Conservation (phyloP, 805 yeast species). For the Pichia gijzeniarum region DNA sequence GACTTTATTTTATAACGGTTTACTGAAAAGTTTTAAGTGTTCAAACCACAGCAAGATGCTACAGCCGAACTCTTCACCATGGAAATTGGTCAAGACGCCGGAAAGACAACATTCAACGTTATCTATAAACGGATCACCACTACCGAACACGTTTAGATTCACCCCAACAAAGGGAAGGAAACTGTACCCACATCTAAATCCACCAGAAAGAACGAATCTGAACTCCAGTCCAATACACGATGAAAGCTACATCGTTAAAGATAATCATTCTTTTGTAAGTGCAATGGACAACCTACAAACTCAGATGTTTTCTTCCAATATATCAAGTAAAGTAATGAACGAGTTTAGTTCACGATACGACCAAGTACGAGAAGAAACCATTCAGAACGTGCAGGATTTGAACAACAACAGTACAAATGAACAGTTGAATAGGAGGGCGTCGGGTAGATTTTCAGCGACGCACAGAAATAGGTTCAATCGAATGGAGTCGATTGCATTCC, state of each 20-base stretch:
- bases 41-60: background rate
- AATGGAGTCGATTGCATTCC: slow-evolving; percentile 45
- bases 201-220: slow-evolving; percentile 7
- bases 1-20: no score
- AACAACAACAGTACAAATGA: slow-evolving; percentile 20
- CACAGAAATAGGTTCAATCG: slow-evolving; percentile 40
- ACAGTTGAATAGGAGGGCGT: slow-evolving; percentile 22
- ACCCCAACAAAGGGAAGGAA: slow-evolving; percentile 27
- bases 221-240: slow-evolving; percentile 13
- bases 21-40: background rate
- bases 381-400: slow-evolving; percentile 21
- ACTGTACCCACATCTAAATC: slow-evolving; percentile 23
- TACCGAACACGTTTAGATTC: slow-evolving; percentile 24
- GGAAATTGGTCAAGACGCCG: slow-evolving; percentile 10
- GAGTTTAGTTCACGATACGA: slow-evolving; percentile 40
- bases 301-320: slow-evolving; percentile 41
- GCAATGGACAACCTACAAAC: slow-evolving; percentile 34
- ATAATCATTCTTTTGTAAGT: slow-evolving; percentile 22
- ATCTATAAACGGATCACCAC: slow-evolving; percentile 17
- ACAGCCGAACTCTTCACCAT: slow-evolving; percentile 7
- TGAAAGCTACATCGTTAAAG: slow-evolving; percentile 27
- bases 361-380: slow-evolving; percentile 30
- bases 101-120: background rate
- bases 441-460: slow-evolving; percentile 38
- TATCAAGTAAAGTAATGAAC: slow-evolving; percentile 38